Evolutionary conservation across 495 filamentous ascomycete species (phyloP), one percentile per base, ranked within the genome.

Genomic region (Astrocystis sublimbata): DNA sequence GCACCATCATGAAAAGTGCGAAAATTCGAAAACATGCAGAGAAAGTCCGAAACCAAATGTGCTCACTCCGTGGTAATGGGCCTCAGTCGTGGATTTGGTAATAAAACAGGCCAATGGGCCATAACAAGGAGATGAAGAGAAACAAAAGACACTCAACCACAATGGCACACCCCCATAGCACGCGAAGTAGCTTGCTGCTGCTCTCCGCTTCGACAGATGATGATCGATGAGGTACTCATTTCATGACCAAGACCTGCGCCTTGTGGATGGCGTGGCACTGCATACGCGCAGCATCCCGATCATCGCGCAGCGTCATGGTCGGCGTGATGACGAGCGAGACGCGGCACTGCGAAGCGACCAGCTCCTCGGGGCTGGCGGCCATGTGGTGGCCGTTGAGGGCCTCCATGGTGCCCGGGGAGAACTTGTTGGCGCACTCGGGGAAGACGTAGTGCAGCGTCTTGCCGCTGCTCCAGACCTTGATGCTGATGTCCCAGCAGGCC

Each of bases 241-340:
- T 68, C 65, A 70, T 70, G 5, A 68, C 43, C 4, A 78, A 42
- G 31, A 78, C 73, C 8, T 61, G 63, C 0, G 75, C 61, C 53
- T 69, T 66, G 45, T 69, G 68, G 1, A 78, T 47, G 13, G 64
- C 62, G 57, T 66, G 1, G 41, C 63, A 35, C 40, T 57, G 31
- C 66, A 69, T 26, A 33, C 65, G 8, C 43, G 64, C 12, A 28
- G 53, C 40, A 7, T 66, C 47, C 1, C 71, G 63, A 19, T 78
- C 75, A 30, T 78, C 74, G 5, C 76, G 69, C n/a, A 77, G 41
- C 1, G 71, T 71, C 24, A 76, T 64, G 3, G 69, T 61, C 0
- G 76, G 76, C 2, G 70, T 71, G 21, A 77, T 64, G 19, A 75
- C 71, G 5, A 78, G 70, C 3, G 69, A 72, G 13, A 78, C 57